A percentile compares a stretch with the other conserved stretches of the same genome.
phyloP scores from a whole-genome alignment of 2,329 filamentous ascomycete genomes.

The Bisporella sp. region DNA sequence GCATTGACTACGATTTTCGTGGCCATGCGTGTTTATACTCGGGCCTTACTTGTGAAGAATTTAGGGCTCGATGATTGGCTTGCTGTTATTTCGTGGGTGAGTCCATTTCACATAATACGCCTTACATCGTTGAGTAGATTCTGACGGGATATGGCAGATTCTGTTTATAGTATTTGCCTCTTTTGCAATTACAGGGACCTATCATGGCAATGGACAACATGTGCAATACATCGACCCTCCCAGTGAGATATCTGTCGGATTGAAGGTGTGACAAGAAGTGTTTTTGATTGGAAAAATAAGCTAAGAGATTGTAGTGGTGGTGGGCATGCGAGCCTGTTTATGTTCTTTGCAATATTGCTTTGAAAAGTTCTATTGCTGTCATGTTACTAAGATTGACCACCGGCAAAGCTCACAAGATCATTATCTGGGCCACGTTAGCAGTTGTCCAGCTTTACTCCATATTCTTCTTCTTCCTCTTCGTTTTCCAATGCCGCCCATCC shows the following conservation, averaged over 20 bases:
- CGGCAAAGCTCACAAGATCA: constrained; percentile 25
- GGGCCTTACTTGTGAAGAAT: not conserved
- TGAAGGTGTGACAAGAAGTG: not conserved
- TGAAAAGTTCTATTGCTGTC: constrained; percentile 33
- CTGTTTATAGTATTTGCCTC: not conserved
- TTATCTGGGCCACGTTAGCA: constrained; percentile 31
- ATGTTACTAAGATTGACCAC: constrained; percentile 32
- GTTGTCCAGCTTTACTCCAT: constrained; percentile 30
- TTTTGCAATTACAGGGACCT: not conserved
- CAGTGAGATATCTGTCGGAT: not conserved
- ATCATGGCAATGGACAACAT: not conserved
- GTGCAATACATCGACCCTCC: not conserved
- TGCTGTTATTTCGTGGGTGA: not conserved
- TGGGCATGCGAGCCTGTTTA: constrained; percentile 33
- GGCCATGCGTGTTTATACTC: not conserved
- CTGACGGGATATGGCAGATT: not conserved
- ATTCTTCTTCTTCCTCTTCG: constrained; percentile 38
- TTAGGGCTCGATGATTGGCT: constrained; percentile 1
- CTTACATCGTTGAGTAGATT: not conserved
- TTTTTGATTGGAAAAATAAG: not conserved
- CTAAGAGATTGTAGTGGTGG: constrained; percentile 18
- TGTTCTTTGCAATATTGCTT: constrained; percentile 29
- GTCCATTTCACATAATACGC: not conserved
- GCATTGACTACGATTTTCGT: not conserved
- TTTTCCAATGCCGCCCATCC: constrained; percentile 43